Evolutionary conservation across 768 basidiomycete genomes (phyloP).

Genomic region (Naematelia aurantialba): DNA sequence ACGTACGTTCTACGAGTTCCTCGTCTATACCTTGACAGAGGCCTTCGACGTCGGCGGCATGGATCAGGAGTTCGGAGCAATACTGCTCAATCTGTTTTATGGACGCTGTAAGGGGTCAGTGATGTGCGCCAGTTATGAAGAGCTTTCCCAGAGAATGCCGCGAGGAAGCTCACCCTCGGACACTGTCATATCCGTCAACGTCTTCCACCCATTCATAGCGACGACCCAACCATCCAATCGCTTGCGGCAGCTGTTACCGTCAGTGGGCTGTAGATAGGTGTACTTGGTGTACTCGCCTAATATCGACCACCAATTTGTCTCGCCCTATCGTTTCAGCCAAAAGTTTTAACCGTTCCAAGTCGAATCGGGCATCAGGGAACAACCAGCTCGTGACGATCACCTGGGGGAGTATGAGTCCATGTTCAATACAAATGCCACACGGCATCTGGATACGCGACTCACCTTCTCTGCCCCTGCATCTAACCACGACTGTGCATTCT

Average conservation of each 20-base stretch:
- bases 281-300: conserved; percentile 61
- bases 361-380: conserved; percentile 79
- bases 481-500: conserved; percentile 80
- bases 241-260: conserved; percentile 63
- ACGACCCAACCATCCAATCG: conserved; percentile 77
- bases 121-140: conserved; percentile 1
- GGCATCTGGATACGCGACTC: too few relatives aligned
- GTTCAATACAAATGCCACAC: too few relatives aligned
- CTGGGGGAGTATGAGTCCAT: too few relatives aligned
- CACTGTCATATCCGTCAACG: conserved; percentile 90
- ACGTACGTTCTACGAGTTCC: conserved; percentile 72
- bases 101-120: conserved; percentile 57
- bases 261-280: background rate
- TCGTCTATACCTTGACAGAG: conserved; percentile 94
- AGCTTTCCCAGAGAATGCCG: too few relatives aligned
- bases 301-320: conserved; percentile 87
- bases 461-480: conserved; percentile 87
- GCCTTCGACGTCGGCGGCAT: conserved; percentile 98
- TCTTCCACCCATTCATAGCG: conserved; percentile 99
- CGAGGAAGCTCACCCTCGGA: conserved; percentile 30
- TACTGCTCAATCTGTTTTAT: conserved; percentile 71
- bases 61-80: conserved; percentile 91
- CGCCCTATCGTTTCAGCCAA: conserved; percentile 68
- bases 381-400: conserved; percentile 97
- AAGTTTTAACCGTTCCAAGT: conserved; percentile 62